phyloP scores from a whole-genome alignment of 2,329 filamentous ascomycete species.

The Talaromyces sp. region DNA sequence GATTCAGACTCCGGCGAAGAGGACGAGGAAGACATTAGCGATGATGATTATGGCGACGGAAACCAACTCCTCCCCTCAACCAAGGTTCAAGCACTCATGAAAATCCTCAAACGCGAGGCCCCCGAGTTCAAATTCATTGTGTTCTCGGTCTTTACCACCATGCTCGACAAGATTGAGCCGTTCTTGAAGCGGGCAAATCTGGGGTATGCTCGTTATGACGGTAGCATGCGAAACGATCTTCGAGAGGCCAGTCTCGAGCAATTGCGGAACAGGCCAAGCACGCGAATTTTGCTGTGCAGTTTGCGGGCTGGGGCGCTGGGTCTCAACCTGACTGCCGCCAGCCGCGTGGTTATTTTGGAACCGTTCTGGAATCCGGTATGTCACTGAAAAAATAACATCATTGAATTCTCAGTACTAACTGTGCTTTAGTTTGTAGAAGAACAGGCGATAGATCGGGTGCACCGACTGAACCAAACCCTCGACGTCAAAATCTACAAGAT shows the following conservation, averaged over 20 bases:
- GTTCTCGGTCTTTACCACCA: constrained; percentile 96
- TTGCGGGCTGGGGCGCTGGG: constrained; percentile 90
- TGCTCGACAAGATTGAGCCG: constrained; percentile 93
- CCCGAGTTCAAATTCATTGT: constrained; percentile 92
- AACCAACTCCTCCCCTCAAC: constrained; percentile 60
- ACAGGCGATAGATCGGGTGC: constrained; percentile 96
- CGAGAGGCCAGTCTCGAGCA: constrained; percentile 80
- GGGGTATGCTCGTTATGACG: constrained; percentile 85
- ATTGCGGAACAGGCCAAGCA: constrained; percentile 69
- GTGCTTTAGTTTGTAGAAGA: constrained; percentile 82
- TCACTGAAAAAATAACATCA: constrained; percentile 13
- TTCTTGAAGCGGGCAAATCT: constrained; percentile 74
- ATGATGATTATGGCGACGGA: constrained; percentile 26
- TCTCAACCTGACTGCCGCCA: constrained; percentile 90
- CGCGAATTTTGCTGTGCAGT: constrained; percentile 83
- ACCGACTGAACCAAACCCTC: constrained; percentile 93
- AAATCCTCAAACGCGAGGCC: constrained; percentile 74
- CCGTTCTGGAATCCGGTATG: constrained; percentile 95
- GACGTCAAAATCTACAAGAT: constrained; percentile 95
- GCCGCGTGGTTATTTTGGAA: constrained; percentile 88
- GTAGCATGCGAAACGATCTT: constrained; percentile 87
- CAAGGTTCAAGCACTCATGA: constrained; percentile 82
- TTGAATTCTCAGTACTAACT: constrained; percentile 10
- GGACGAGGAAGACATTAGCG: constrained; percentile 23
- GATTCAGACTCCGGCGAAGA: constrained; percentile 19